Base-by-base conservation (phyloP, 768 basidiomycete species). In the Jaapia argillacea region DNA sequence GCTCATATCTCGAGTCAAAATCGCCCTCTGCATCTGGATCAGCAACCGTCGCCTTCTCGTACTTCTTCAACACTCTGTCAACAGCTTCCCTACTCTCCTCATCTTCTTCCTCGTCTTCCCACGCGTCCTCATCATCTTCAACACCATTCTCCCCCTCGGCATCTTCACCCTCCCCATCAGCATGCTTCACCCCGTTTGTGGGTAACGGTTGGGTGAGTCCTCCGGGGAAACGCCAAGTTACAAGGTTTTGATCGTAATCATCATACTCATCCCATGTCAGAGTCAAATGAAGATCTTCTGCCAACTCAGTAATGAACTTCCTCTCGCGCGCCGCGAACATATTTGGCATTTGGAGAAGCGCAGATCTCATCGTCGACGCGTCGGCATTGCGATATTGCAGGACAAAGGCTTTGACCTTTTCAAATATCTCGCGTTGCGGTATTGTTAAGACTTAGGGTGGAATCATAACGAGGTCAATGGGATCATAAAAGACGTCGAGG, bases 221-320 rank as follows among this genome's bases (percentile, higher is more conserved):
- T 42, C 57, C 68, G 2, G 83, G 82, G 48, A 85, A 68, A 36
- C 74, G 59, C 69, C 73, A 77, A 16, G 81, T 82, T 33, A 86
- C 76, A 21, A 92, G 55, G 53, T 87, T 87, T 55, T 78, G 70
- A 47, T 88, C 86, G 37, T 88, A 67, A 5, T 85, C 85, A 48
- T 92, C 85, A 51, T 80, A 92, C 56, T 93, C 92, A 56, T 98
- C 94, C 90, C 92, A 99, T n/a, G 81, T 68, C 22, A 93, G 57
- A 18, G 62, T 71, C 10, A 98, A 71, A 56, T 88, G 80, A 36
- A 98, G 60, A 39, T 91, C 82, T 31, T 76, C 71, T 4, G 85
- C 80, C 18, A 99, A 69, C 22, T 74, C 77, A 28, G 65, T 71
- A 25, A 98, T 79, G 55, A 97, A 97, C 40, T 68, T 69, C 35